These are phyloP conservation scores for Aspergillus ostianus DNA, from an alignment of 495 filamentous ascomycete species.

Conservation along the genomic window DNA sequence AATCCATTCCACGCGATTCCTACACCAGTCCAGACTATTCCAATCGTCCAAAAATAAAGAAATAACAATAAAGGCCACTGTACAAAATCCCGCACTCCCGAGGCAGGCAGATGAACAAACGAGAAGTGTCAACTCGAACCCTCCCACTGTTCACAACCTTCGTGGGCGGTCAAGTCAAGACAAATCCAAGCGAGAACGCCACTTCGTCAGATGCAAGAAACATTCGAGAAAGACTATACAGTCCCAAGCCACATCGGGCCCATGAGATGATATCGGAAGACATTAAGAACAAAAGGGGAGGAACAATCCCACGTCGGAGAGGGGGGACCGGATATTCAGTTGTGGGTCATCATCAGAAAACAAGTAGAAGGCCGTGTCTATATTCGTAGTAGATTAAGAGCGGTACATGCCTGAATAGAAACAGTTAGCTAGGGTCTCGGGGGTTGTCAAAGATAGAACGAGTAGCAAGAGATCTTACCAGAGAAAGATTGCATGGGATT, in stretches of 20 bases:
- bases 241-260: slow-evolving; percentile 18
- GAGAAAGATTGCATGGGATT: slow-evolving; percentile 25
- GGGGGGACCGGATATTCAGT: neutral
- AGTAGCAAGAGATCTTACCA: slow-evolving; percentile 26
- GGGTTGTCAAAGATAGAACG: neutral
- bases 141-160: neutral
- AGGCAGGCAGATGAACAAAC: neutral
- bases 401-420: slow-evolving; percentile 33
- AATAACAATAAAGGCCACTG: neutral
- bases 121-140: slow-evolving; percentile 1
- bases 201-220: slow-evolving; percentile 23
- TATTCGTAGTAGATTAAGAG: slow-evolving; percentile 15
- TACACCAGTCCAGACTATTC: neutral
- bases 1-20: neutral
- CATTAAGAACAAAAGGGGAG: neutral
- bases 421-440: slow-evolving; percentile 8
- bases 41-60: neutral
- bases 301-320: neutral
- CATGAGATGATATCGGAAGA: slow-evolving; percentile 10
- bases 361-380: slow-evolving; percentile 8
- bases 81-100: neutral
- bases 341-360: slow-evolving; percentile 1
- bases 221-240: slow-evolving; percentile 20
- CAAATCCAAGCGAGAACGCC: slow-evolving; percentile 23
- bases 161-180: slow-evolving; percentile 1